Percentiles rank a stretch among this genome's conserved stretches.
These are phyloP conservation scores for Aspergillus oerlinghausenensis DNA, from an alignment of 2,329 filamentous ascomycete genomes.

Conservation along the genomic window DNA sequence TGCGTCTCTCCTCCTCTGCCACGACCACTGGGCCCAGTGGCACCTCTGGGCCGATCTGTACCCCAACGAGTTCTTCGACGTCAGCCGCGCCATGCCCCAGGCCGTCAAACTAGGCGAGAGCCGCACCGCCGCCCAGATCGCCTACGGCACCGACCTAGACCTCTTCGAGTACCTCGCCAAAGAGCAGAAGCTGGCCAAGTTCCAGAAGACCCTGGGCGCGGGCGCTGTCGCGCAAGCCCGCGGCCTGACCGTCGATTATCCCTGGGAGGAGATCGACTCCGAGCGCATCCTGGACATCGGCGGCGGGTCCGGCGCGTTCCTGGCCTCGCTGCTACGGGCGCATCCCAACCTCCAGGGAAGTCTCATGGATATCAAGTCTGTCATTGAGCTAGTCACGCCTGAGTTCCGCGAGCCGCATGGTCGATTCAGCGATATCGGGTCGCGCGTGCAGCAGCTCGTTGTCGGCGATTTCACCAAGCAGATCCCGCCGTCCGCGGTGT, in stretches of 20 bases:
- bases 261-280: not conserved
- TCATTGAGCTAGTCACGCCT: not conserved
- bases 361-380: not conserved
- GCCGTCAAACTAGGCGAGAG: not conserved
- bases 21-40: not conserved
- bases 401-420: not conserved
- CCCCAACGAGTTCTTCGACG: not conserved
- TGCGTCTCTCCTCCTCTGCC: not conserved
- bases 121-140: not conserved
- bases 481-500: not conserved
- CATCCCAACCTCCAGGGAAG: not conserved
- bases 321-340: not conserved
- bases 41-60: not conserved
- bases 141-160: not conserved
- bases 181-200: not conserved
- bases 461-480: not conserved
- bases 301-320: not conserved
- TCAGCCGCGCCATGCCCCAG: not conserved
- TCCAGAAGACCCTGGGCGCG: not conserved
- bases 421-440: not conserved
- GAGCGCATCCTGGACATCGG: not conserved
- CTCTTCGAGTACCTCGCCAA: not conserved
- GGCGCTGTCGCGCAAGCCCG: not conserved
- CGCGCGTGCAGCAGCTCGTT: not conserved
- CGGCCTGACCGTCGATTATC: not conserved